phyloP scores from a whole-genome alignment of 768 basidiomycete genomes.

The Collybia nuda region DNA sequence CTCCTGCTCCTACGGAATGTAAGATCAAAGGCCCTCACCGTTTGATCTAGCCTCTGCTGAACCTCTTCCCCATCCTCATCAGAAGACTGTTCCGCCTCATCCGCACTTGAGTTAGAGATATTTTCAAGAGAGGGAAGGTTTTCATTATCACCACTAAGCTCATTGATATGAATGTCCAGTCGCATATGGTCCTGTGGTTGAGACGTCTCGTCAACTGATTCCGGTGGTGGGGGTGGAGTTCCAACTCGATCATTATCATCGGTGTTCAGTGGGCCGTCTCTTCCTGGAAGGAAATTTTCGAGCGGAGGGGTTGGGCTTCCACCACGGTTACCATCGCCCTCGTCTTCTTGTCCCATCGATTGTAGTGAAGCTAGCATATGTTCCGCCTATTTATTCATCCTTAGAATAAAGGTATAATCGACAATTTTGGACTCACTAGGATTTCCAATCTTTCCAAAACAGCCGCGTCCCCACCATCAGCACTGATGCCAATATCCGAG shows the following conservation, averaged over 20 bases:
- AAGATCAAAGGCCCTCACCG: neutral
- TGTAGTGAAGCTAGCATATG: conserved; percentile 28
- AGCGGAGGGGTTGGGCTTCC: conserved; percentile 8
- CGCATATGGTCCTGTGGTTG: neutral
- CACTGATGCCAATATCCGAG: conserved; percentile 12
- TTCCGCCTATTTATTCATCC: conserved; percentile 26
- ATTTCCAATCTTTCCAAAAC: conserved; percentile 28
- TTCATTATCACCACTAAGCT: conserved; percentile 12
- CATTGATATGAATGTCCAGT: conserved; percentile 7
- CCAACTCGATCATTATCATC: neutral
- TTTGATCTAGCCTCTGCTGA: conserved; percentile 6
- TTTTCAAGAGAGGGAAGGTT: conserved; percentile 38
- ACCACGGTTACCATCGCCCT: neutral
- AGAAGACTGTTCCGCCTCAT: conserved; percentile 7
- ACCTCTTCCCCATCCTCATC: conserved; percentile 13
- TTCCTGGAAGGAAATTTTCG: neutral
- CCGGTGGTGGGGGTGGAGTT: conserved; percentile 5
- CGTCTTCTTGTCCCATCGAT: conserved; percentile 6
- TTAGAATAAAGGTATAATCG: neutral
- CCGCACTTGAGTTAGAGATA: conserved; percentile 35
- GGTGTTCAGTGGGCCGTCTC: neutral
- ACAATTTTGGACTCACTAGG: conserved; percentile 21
- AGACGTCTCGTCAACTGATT: neutral
- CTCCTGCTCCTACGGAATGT: neutral
- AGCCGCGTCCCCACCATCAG: conserved; percentile 17